Conservation (phyloP, 208 protist genomes). For the Tritrichomonas musculus region DNA sequence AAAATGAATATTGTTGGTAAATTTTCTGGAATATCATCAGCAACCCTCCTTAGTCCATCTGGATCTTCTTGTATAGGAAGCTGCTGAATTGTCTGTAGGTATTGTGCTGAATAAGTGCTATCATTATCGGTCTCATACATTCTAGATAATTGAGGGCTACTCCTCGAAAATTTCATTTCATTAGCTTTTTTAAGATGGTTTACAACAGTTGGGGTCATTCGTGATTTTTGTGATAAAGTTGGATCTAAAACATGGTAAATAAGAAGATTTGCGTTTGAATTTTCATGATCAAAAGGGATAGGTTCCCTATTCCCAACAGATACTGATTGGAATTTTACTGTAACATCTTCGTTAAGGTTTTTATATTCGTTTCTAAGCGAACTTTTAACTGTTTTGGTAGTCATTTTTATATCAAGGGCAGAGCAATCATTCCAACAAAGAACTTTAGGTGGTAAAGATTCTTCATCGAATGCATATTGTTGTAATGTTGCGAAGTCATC, state of each 20-base stretch:
- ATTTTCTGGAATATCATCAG: background rate
- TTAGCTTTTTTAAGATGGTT: background rate
- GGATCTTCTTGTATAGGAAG: background rate
- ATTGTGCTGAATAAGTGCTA: background rate
- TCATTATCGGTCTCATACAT: background rate
- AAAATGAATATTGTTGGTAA: conserved; percentile 1
- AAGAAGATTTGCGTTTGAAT: background rate
- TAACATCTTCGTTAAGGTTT: background rate
- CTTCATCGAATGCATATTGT: conserved; percentile 14
- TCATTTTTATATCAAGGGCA: conserved; percentile 5
- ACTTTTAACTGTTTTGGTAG: background rate
- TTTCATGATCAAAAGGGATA: background rate
- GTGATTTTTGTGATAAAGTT: background rate
- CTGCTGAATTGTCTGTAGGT: background rate
- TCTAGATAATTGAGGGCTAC: background rate
- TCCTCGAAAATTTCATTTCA: background rate
- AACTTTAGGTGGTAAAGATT: conserved; percentile 29
- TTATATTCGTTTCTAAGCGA: background rate
- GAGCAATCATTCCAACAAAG: conserved; percentile 27
- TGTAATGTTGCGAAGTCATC: background rate
- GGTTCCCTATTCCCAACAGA: background rate
- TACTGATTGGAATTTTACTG: background rate
- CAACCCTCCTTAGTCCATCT: background rate
- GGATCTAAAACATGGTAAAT: conserved; percentile 11
- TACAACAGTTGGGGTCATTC: background rate